Percentiles rank a stretch among this genome's conserved stretches.
Conservation (phyloP, 2,329 filamentous ascomycete species). For the Penicillium fuscoglaucum region DNA sequence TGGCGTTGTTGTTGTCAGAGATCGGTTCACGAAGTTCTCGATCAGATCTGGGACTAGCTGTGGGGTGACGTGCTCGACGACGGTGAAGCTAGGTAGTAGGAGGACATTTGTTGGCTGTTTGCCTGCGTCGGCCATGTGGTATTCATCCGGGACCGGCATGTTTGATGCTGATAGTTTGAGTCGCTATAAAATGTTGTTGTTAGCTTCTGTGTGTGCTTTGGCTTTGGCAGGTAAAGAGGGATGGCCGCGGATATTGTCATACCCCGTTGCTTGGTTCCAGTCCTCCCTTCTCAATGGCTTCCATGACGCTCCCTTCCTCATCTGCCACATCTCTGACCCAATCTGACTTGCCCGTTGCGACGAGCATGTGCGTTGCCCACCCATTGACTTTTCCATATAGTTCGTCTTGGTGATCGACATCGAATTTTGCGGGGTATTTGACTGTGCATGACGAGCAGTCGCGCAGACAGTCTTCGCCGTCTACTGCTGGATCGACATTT, state of each 20-base stretch:
- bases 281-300: conserved; percentile 61
- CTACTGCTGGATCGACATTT: conserved; percentile 69
- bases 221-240: neutral
- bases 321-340: conserved; percentile 89
- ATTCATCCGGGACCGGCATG: conserved; percentile 72
- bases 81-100: conserved; percentile 78
- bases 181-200: conserved; percentile 51
- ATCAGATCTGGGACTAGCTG: conserved; percentile 71
- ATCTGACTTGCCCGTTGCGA: conserved; percentile 93
- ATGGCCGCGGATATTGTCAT: conserved; percentile 17
- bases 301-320: conserved; percentile 82
- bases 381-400: conserved; percentile 83
- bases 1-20: conserved; percentile 71
- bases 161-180: conserved; percentile 92
- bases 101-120: conserved; percentile 73
- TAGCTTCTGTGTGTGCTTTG: conserved; percentile 5
- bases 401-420: conserved; percentile 72
- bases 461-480: conserved; percentile 84
- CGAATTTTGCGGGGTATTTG: conserved; percentile 72
- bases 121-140: conserved; percentile 58
- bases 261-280: conserved; percentile 46
- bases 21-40: conserved; percentile 65
- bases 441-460: conserved; percentile 83
- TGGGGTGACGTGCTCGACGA: conserved; percentile 82
- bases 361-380: conserved; percentile 85